phyloP scores from a whole-genome alignment of 306 rosid species.

The Sicyos edulis region DNA sequence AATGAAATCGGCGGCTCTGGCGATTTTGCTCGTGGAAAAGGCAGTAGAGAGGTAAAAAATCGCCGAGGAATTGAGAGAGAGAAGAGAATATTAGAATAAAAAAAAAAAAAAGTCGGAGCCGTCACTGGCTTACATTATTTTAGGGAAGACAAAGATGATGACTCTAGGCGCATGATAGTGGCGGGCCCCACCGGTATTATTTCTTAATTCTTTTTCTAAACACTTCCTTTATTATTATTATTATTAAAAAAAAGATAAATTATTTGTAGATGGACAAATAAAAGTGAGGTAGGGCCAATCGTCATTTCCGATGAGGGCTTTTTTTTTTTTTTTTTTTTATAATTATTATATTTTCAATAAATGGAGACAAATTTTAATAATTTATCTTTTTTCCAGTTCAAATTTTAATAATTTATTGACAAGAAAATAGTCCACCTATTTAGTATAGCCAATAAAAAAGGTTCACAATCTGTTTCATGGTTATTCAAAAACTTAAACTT shows the following conservation, averaged over 20 bases:
- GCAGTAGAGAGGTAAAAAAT: constrained; percentile 13
- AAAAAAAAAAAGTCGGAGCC: constrained; percentile 17
- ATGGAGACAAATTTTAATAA: constrained; percentile 14
- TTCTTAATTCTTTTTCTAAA: too few relatives aligned
- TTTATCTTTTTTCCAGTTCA: background rate
- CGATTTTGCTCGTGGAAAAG: constrained; percentile 4
- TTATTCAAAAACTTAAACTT: too few relatives aligned
- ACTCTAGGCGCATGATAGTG: constrained; percentile 19
- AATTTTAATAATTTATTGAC: too few relatives aligned
- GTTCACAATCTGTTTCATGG: too few relatives aligned
- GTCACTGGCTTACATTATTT: constrained; percentile 20
- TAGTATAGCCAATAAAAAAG: too few relatives aligned
- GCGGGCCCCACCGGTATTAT: background rate
- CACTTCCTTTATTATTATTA: too few relatives aligned
- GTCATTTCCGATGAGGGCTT: background rate
- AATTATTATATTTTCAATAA: background rate
- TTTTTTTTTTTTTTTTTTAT: too few relatives aligned
- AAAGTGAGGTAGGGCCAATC: background rate
- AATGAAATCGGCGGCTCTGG: too few relatives aligned
- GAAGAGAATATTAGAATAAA: background rate
- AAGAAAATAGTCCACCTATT: too few relatives aligned
- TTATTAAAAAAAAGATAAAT: too few relatives aligned
- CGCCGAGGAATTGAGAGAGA: constrained; percentile 17
- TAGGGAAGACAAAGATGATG: constrained; percentile 19
- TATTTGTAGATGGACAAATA: too few relatives aligned